A percentile compares a stretch with the other conserved stretches of the same genome.
Conservation (phyloP, 108 stramenopile species). For the Bacterosira constricta region DNA sequence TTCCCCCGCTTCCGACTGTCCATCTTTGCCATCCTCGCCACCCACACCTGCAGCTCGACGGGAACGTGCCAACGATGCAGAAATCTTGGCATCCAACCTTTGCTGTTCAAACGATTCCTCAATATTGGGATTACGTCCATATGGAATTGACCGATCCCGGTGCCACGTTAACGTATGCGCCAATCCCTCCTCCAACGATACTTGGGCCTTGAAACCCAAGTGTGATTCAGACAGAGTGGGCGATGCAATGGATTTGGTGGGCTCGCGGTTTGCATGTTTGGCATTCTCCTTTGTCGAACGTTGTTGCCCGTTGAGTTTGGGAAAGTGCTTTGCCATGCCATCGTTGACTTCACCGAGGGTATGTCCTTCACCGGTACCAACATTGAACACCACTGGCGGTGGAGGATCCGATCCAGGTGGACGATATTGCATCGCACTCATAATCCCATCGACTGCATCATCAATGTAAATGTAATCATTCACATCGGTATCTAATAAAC, state of each 20-base stretch:
- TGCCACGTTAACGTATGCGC: slow-evolving; percentile 74
- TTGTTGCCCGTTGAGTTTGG: too few relatives aligned
- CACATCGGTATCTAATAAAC: slow-evolving; percentile 7
- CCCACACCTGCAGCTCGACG: not conserved
- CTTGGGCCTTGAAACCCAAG: slow-evolving; percentile 68
- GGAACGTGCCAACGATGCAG: slow-evolving; percentile 7
- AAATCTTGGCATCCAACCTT: slow-evolving; percentile 14
- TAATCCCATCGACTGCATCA: slow-evolving; percentile 86
- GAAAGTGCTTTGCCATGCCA: slow-evolving; percentile 55
- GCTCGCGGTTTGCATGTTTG: too few relatives aligned
- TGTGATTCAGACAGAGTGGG: slow-evolving; percentile 58
- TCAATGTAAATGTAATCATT: slow-evolving; percentile 88
- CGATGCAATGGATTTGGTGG: slow-evolving; percentile 51
- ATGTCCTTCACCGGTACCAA: slow-evolving; percentile 66
- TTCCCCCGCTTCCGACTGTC: slow-evolving; percentile 32
- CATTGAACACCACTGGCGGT: slow-evolving; percentile 71
- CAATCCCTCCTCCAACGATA: slow-evolving; percentile 63
- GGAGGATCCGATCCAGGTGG: slow-evolving; percentile 11
- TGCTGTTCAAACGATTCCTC: slow-evolving; percentile 15
- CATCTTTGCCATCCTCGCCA: not conserved
- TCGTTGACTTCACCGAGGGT: slow-evolving; percentile 50
- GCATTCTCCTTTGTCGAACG: too few relatives aligned
- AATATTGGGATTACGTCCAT: slow-evolving; percentile 44
- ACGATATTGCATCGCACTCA: slow-evolving; percentile 81
- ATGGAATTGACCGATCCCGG: slow-evolving; percentile 73